Evolutionary conservation across 2,329 filamentous ascomycete species (phyloP).

Genomic region (Phaeomoniella chlamydospora): DNA sequence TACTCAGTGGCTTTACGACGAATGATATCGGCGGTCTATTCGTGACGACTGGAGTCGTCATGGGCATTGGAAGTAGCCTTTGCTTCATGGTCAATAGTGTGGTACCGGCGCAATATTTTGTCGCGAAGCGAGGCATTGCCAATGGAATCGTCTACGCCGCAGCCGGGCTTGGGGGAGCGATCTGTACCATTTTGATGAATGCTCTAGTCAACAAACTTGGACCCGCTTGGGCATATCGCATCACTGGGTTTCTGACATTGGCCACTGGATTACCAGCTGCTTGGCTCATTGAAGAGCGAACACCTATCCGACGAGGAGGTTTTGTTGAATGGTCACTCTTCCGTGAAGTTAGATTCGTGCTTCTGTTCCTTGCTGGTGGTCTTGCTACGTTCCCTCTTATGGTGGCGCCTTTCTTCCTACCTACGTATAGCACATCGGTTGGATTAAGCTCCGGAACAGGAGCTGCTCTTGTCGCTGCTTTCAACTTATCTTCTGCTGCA

Average conservation of each 20-base stretch:
- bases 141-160: slow-evolving; percentile 41
- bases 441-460: slow-evolving; percentile 37
- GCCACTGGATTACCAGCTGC: slow-evolving; percentile 42
- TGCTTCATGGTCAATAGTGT: slow-evolving; percentile 34
- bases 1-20: slow-evolving; percentile 32
- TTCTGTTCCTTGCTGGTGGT: slow-evolving; percentile 39
- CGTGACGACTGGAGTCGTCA: slow-evolving; percentile 30
- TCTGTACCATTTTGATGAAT: slow-evolving; percentile 36
- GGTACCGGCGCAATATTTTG: slow-evolving; percentile 41
- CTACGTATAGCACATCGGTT: slow-evolving; percentile 40
- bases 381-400: slow-evolving; percentile 46
- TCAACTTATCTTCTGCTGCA: slow-evolving; percentile 45
- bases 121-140: slow-evolving; percentile 36
- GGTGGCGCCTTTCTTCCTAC: slow-evolving; percentile 48
- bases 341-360: slow-evolving; percentile 33
- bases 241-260: slow-evolving; percentile 37
- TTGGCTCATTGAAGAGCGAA: slow-evolving; percentile 36
- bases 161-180: slow-evolving; percentile 41
- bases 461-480: slow-evolving; percentile 44
- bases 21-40: slow-evolving; percentile 33
- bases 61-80: slow-evolving; percentile 27
- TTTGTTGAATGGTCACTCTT: slow-evolving; percentile 42
- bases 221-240: slow-evolving; percentile 36
- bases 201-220: slow-evolving; percentile 31
- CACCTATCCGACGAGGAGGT: slow-evolving; percentile 19